phyloP scores from a whole-genome alignment of 306 rosid species.

The Corylus heterophylla region DNA sequence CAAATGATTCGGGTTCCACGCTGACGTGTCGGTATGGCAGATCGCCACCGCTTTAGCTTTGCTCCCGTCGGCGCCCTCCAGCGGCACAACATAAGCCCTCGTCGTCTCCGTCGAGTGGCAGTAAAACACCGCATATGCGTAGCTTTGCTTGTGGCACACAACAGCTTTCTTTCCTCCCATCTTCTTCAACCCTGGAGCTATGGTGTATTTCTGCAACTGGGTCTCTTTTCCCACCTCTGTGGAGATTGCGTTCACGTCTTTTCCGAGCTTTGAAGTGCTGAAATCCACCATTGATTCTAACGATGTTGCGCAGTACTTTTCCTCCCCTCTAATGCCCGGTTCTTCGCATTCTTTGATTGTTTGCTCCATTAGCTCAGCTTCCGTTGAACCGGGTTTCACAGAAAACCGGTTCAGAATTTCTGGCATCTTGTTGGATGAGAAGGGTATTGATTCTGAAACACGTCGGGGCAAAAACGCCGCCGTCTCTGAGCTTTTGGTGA shows the following conservation, averaged over 20 bases:
- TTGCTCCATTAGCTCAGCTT: constrained; percentile 39
- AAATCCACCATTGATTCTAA: constrained; percentile 87
- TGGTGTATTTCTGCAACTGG: constrained; percentile 39
- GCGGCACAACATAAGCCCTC: constrained; percentile 44
- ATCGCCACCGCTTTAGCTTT: constrained; percentile 66
- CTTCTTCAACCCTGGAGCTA: constrained; percentile 44
- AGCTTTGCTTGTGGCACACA: constrained; percentile 73
- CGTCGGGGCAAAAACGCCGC: constrained; percentile 55
- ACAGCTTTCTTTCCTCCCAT: constrained; percentile 39
- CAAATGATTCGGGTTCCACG: constrained; percentile 85
- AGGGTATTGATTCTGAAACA: constrained; percentile 49
- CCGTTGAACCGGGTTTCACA: constrained; percentile 42
- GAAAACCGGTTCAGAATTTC: constrained; percentile 38
- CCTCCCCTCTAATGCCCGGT: constrained; percentile 45
- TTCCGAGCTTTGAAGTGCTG: constrained; percentile 65
- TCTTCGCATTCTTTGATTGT: constrained; percentile 67
- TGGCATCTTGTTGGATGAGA: constrained; percentile 54
- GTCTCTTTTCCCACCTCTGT: constrained; percentile 55
- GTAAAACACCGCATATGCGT: constrained; percentile 73
- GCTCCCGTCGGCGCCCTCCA: constrained; percentile 52
- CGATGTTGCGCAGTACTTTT: constrained; percentile 81
- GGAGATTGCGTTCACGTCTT: constrained; percentile 45
- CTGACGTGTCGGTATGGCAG: constrained; percentile 72
- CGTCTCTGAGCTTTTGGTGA: constrained; percentile 34
- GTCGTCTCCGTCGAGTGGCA: constrained; percentile 60